Base-by-base conservation (phyloP, 805 yeast species). In the Saccharomyces jurei region DNA sequence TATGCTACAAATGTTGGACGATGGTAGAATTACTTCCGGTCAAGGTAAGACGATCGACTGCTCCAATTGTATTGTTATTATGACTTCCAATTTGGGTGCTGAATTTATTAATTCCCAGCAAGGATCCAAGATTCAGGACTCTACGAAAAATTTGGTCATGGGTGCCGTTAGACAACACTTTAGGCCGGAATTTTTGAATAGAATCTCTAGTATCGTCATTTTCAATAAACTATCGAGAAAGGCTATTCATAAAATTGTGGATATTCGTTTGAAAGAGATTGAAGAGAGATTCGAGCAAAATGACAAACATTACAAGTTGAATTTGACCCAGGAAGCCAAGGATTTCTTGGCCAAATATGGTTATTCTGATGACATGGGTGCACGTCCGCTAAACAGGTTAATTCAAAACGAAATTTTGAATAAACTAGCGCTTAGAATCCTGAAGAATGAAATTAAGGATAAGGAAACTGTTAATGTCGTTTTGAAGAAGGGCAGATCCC, bases 51-150 rank as follows among this genome's bases (percentile, higher is more conserved):
- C 89, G 41, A 86, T 94, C 63, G 91, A 91, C 74, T 92, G 96
- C 61, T 86, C 97, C 50, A 94, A 94, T 71, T 81, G 90, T 50
- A 89, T 94, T 61, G 81, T 94, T 59, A 92, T 94, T 61, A 89
- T 94, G 97, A 94, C 99, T 0, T 92, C 98, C 28, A 94, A 94
- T 72, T 81, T 94, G 66, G 99, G 99, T 59, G 98, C 99, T 9
- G 90, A 89, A 68, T 89, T 77, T 67, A 86, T 94, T 71, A 83
- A 82, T 66, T 79, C 85, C 1, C 84, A 83, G 60, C 80, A 82
- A 36, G 76, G 79, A 3, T 70, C 89, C 9, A 84, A 81, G 70
- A 76, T 92, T 51, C 83, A 84, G 48, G 80, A 79, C 4, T 79
- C 78, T 46, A 86, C 96, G 14, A 85, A 82, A 66, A 87, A 84